Evolutionary conservation across 805 yeast genomes (phyloP).

Genomic region (Ogataea angusta): DNA sequence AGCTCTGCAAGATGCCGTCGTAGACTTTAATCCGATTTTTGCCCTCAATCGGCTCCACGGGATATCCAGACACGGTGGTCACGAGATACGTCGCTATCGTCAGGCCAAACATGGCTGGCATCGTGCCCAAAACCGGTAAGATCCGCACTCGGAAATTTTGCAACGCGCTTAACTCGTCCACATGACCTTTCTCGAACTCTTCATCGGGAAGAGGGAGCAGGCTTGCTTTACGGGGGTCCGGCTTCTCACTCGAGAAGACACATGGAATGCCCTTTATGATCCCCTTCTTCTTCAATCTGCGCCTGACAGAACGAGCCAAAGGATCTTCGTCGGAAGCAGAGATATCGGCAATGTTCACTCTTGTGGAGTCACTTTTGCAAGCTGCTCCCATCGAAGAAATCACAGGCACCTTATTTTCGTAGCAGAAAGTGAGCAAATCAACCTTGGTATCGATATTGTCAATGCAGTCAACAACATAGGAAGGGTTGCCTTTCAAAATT

Average conservation of each 20-base stretch:
- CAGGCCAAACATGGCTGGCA: constrained; percentile 96
- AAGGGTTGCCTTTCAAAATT: constrained; percentile 55
- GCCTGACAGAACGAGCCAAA: constrained; percentile 79
- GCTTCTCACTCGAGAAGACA: constrained; percentile 92
- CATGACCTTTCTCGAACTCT: constrained; percentile 76
- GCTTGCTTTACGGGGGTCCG: constrained; percentile 90
- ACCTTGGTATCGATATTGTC: constrained; percentile 97
- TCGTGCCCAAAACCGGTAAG: constrained; percentile 91
- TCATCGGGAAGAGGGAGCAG: constrained; percentile 81
- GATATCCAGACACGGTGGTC: constrained; percentile 80
- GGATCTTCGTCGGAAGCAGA: constrained; percentile 93
- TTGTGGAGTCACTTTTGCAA: constrained; percentile 90
- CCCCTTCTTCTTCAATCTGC: constrained; percentile 78
- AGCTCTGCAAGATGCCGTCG: constrained; percentile 75
- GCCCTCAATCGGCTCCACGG: constrained; percentile 87
- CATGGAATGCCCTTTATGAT: constrained; percentile 75
- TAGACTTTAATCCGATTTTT: constrained; percentile 82
- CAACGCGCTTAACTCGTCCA: constrained; percentile 82
- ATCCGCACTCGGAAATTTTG: constrained; percentile 91
- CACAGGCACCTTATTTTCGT: constrained; percentile 57
- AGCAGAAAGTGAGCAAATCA: constrained; percentile 75
- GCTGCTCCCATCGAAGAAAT: constrained; percentile 97
- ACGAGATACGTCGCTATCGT: constrained; percentile 82
- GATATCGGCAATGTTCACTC: constrained; percentile 86
- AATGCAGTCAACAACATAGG: constrained; percentile 88